phyloP scores from a whole-genome alignment of 352 stramenopile genomes.

The Halophytophthora batemanensis region DNA sequence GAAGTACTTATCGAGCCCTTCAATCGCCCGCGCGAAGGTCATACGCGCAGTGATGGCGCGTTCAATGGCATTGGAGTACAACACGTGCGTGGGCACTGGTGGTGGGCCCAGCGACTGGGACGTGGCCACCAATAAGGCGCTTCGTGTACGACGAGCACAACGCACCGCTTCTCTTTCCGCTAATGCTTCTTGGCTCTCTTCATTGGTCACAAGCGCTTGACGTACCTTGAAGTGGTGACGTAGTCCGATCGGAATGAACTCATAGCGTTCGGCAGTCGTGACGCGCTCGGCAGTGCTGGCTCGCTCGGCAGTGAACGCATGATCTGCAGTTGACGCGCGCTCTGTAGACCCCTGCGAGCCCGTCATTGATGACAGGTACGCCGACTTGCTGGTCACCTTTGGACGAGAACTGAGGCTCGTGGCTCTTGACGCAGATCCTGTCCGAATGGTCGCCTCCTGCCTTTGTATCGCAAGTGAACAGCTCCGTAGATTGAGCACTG shows the following conservation, averaged over 20 bases:
- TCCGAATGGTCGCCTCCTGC: too few relatives aligned
- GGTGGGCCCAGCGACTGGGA: constrained; percentile 12
- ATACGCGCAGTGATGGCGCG: constrained; percentile 49
- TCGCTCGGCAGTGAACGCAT: too few relatives aligned
- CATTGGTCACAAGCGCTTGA: constrained; percentile 4
- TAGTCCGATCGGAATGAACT: constrained; percentile 38
- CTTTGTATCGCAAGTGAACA: too few relatives aligned
- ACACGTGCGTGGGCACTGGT: background rate
- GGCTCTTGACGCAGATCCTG: too few relatives aligned
- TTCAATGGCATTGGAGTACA: constrained; percentile 63
- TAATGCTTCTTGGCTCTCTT: constrained; percentile 10
- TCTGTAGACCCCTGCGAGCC: too few relatives aligned
- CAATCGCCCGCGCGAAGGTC: constrained; percentile 40
- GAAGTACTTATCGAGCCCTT: constrained; percentile 43
- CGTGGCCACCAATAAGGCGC: constrained; percentile 41
- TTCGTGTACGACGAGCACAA: constrained; percentile 43
- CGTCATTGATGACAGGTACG: too few relatives aligned
- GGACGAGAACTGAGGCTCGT: too few relatives aligned
- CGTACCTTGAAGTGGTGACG: constrained; percentile 55
- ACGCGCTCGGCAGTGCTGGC: background rate
- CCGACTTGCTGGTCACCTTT: too few relatives aligned
- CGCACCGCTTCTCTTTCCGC: constrained; percentile 21
- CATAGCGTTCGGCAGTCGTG: constrained; percentile 20
- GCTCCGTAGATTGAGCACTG: too few relatives aligned
- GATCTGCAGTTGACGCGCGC: too few relatives aligned